phyloP scores from a whole-genome alignment of 495 filamentous ascomycete genomes.

The Hypoxylon trugodes region DNA sequence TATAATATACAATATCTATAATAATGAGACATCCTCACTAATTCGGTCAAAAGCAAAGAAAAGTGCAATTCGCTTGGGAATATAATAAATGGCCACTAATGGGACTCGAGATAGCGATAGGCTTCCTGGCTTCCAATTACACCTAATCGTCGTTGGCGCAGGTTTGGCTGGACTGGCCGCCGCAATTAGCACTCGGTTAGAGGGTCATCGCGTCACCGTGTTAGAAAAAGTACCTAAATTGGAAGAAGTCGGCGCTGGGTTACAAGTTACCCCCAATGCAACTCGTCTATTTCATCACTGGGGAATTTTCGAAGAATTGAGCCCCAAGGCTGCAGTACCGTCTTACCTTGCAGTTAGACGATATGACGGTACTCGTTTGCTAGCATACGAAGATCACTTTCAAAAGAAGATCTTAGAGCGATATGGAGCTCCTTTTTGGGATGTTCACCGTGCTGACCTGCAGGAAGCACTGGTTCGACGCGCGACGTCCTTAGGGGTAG shows the following conservation, averaged over 20 bases:
- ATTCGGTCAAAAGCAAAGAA: not conserved
- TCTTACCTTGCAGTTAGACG: constrained; percentile 64
- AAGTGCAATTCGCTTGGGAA: not conserved
- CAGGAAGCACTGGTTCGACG: constrained; percentile 55
- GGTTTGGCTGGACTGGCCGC: constrained; percentile 58
- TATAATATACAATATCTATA: too few relatives aligned
- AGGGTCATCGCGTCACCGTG: constrained; percentile 39
- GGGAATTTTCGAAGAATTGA: constrained; percentile 57
- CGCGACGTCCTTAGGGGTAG: constrained; percentile 53
- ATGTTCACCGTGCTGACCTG: constrained; percentile 64
- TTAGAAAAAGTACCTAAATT: constrained; percentile 32
- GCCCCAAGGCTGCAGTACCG: constrained; percentile 60
- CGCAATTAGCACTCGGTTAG: constrained; percentile 46
- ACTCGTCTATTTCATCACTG: constrained; percentile 63
- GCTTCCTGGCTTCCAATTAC: constrained; percentile 27
- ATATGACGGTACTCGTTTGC: constrained; percentile 62
- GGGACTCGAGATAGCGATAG: constrained; percentile 1
- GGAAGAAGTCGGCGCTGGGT: constrained; percentile 53
- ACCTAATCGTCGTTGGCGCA: constrained; percentile 54
- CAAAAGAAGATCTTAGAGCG: constrained; percentile 51
- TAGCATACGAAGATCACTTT: constrained; percentile 61
- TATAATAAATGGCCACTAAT: constrained; percentile 4
- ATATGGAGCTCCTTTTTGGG: constrained; percentile 62
- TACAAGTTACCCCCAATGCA: constrained; percentile 68
- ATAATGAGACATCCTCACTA: not conserved